Conservation (phyloP, 352 stramenopile species). For the Pilasporangium apinafurcum region DNA sequence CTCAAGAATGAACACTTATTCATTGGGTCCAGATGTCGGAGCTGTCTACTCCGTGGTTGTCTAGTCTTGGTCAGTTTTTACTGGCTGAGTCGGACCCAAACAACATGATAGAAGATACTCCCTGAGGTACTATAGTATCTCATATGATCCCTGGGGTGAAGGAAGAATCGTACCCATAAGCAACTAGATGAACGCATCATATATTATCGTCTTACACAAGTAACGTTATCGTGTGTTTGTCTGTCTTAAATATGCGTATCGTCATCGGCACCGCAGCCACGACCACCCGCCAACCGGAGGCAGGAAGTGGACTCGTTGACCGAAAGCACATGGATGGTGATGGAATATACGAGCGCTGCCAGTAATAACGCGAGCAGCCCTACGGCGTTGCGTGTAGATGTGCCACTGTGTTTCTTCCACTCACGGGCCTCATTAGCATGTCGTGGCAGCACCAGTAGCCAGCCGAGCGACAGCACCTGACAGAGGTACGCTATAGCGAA, state of each 20-base stretch:
- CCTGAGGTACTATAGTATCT: neutral
- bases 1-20: no score
- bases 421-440: constrained; percentile 18
- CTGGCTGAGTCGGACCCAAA: no score
- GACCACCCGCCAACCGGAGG: constrained; percentile 35
- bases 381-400: constrained; percentile 11
- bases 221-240: no score
- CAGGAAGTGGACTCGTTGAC: constrained; percentile 45
- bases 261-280: constrained; percentile 15
- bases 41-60: no score
- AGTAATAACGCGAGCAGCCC: constrained; percentile 14
- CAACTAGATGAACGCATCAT: neutral
- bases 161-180: neutral
- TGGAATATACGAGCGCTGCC: constrained; percentile 5
- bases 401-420: constrained; percentile 17
- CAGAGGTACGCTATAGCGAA: constrained; percentile 51
- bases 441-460: constrained; percentile 38
- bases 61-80: no score
- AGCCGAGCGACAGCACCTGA: constrained; percentile 38
- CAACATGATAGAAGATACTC: neutral
- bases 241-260: no score
- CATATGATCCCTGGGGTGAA: neutral
- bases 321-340: constrained; percentile 55
- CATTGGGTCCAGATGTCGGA: no score
- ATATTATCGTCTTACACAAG: no score